phyloP scores from a whole-genome alignment of 495 filamentous ascomycete species.

The Astrocystis sublimbata region DNA sequence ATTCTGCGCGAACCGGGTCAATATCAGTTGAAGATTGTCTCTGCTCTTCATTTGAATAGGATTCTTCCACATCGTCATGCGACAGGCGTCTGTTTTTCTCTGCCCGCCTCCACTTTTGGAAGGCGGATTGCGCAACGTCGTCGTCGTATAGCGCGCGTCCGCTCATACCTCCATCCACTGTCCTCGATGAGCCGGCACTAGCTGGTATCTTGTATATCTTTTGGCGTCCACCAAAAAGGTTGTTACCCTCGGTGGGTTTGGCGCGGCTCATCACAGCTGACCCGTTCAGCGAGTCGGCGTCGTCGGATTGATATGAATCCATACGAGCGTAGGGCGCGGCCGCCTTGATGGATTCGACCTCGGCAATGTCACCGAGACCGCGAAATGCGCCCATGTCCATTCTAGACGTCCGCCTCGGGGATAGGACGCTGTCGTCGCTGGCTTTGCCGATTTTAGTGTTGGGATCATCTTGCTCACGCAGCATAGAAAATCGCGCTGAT shows the following conservation, averaged over 20 bases:
- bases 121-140: conserved; percentile 77
- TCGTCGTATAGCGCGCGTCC: conserved; percentile 81
- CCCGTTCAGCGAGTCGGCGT: conserved; percentile 48
- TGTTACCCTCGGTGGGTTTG: conserved; percentile 89
- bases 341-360: conserved; percentile 77
- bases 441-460: conserved; percentile 85
- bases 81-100: conserved; percentile 56
- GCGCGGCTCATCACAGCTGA: conserved; percentile 80
- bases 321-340: conserved; percentile 51
- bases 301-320: conserved; percentile 66
- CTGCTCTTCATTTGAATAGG: conserved; percentile 34
- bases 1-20: conserved; percentile 55
- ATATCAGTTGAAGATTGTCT: conserved; percentile 31
- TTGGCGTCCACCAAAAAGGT: conserved; percentile 91
- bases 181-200: conserved; percentile 44
- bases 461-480: conserved; percentile 90
- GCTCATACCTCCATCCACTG: conserved; percentile 53
- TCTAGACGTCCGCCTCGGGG: conserved; percentile 75
- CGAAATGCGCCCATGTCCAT: conserved; percentile 52
- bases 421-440: conserved; percentile 88
- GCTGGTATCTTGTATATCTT: conserved; percentile 90
- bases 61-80: conserved; percentile 43
- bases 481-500: conserved; percentile 94
- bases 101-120: conserved; percentile 64
- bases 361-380: conserved; percentile 78